A percentile compares a stretch with the other conserved stretches of the same genome.
Conservation (phyloP, 257 asterid species). For the Asclepias syriaca region DNA sequence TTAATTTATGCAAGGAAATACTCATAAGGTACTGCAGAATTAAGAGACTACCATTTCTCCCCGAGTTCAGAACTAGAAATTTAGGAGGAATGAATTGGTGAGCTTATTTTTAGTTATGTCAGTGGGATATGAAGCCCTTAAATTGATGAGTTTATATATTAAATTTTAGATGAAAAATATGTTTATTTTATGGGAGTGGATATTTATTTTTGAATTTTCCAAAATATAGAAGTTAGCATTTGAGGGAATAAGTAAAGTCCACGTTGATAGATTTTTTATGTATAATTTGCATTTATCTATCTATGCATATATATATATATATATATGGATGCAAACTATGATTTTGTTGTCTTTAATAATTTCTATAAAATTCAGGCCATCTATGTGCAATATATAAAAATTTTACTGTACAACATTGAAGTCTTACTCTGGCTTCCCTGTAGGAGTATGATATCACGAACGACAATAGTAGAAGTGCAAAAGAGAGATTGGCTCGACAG, state of each 20-base stretch:
- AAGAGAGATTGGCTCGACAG: conserved; percentile 85
- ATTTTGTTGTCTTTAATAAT: background rate
- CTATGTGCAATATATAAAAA: background rate
- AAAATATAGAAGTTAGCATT: background rate
- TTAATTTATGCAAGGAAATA: background rate
- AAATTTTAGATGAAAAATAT: too few relatives aligned
- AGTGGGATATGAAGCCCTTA: background rate
- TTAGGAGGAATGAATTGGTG: background rate
- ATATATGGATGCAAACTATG: too few relatives aligned
- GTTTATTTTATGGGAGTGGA: background rate
- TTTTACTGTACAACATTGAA: background rate
- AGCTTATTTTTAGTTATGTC: background rate
- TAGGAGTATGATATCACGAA: conserved; percentile 89
- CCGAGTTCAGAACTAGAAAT: background rate
- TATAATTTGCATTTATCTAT: background rate
- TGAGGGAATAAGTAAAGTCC: background rate
- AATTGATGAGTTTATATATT: background rate
- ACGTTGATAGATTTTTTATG: background rate
- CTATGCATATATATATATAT: too few relatives aligned
- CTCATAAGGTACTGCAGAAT: background rate
- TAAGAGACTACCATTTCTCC: background rate
- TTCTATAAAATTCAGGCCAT: background rate
- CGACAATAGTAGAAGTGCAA: conserved; percentile 76
- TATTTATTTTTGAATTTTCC: background rate
- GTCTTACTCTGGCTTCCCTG: conserved; percentile 26